These are phyloP conservation scores for Jacaranda copaia DNA, from an alignment of 257 asterid species.

Conservation along the genomic window DNA sequence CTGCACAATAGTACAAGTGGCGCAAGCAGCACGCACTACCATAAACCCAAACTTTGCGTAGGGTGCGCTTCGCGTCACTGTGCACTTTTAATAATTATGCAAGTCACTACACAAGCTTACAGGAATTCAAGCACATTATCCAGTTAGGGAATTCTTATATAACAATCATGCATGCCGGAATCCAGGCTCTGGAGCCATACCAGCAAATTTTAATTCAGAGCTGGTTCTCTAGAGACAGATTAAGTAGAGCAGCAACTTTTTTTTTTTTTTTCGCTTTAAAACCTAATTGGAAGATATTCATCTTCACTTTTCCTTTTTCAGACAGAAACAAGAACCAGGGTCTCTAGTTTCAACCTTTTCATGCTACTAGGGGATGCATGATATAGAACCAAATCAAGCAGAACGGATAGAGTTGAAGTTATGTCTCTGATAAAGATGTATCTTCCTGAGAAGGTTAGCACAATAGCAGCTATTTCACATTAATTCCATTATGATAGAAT, in stretches of 20 bases:
- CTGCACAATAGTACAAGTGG: no score
- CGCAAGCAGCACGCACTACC: no score
- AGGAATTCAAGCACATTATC: conserved; percentile 20
- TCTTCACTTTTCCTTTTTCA: not conserved
- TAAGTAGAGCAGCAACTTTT: not conserved
- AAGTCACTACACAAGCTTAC: conserved; percentile 6
- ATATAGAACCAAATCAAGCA: conserved; percentile 22
- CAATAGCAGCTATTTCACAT: not conserved
- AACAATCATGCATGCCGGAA: not conserved
- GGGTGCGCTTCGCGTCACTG: no score
- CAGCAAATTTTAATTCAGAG: conserved; percentile 1
- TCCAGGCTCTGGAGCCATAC: not conserved
- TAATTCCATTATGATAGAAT: not conserved
- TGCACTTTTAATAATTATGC: not conserved
- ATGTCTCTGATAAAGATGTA: not conserved
- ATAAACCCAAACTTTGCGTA: no score
- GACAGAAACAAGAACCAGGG: conserved; percentile 14
- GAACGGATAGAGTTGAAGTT: conserved; percentile 3
- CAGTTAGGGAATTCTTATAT: not conserved
- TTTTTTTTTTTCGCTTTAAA: no score
- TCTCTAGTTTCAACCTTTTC: conserved; percentile 2
- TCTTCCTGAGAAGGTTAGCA: conserved; percentile 1
- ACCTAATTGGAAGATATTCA: not conserved
- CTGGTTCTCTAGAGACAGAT: not conserved
- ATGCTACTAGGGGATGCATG: conserved; percentile 4